A percentile compares a stretch with the other conserved stretches of the same genome.
These are phyloP conservation scores for Mortierella hygrophila DNA, from an alignment of 192 early-diverging fungal species.

Conservation along the genomic window DNA sequence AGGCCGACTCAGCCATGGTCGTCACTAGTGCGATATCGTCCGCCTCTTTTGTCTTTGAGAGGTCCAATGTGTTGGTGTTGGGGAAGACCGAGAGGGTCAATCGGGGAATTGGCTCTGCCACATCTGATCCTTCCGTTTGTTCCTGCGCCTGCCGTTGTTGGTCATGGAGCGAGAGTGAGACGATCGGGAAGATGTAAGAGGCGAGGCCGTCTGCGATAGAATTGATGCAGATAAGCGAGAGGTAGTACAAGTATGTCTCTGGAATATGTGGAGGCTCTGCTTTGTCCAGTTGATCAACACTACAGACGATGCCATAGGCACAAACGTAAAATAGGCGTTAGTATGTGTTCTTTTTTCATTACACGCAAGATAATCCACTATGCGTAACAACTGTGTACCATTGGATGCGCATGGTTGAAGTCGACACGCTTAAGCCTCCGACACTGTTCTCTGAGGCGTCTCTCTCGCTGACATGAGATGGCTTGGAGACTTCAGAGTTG, in stretches of 20 bases:
- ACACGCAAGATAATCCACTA: background rate
- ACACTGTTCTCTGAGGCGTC: conserved; percentile 23
- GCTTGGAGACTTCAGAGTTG: conserved; percentile 21
- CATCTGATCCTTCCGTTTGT: conserved; percentile 21
- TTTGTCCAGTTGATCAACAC: conserved; percentile 95
- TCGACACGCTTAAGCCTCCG: conserved; percentile 59
- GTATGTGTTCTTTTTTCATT: background rate
- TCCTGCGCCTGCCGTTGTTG: conserved; percentile 41
- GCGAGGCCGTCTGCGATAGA: conserved; percentile 81
- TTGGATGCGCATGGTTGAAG: conserved; percentile 77
- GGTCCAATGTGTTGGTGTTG: conserved; percentile 47
- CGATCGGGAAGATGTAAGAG: conserved; percentile 70
- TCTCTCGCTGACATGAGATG: conserved; percentile 18
- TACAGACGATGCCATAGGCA: conserved; percentile 8
- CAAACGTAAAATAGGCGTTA: background rate
- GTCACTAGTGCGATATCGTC: conserved; percentile 72
- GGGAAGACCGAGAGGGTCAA: conserved; percentile 24
- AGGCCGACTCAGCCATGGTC: conserved; percentile 84
- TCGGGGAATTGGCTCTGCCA: background rate
- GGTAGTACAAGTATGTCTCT: conserved; percentile 87
- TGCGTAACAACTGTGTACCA: conserved; percentile 61
- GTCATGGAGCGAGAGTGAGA: conserved; percentile 57
- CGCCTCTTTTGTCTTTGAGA: conserved; percentile 34
- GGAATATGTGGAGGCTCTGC: conserved; percentile 89
- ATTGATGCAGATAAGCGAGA: conserved; percentile 79